Evolutionary conservation across 1,284 basidiomycete species (phyloP).

Genomic region (Rhodotorula sp.): DNA sequence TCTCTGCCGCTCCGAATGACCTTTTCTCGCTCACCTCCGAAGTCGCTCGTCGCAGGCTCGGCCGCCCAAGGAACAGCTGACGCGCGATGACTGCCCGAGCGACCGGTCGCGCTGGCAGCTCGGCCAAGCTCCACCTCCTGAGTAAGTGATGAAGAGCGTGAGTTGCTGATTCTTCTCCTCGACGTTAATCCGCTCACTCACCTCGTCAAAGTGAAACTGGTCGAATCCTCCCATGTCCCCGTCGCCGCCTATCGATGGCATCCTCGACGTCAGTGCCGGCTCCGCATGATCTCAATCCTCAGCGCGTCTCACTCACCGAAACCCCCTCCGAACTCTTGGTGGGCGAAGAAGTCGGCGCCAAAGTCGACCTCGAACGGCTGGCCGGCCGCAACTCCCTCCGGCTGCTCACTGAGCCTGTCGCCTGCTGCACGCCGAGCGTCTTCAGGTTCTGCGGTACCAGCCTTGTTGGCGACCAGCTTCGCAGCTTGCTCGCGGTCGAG

Average conservation of each 20-base stretch:
- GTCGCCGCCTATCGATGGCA: background rate
- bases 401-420: constrained; percentile 4
- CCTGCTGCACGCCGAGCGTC: background rate
- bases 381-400: background rate
- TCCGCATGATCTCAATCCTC: background rate
- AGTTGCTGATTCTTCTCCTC: background rate
- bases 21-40: constrained; percentile 1
- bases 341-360: constrained; percentile 10
- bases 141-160: background rate
- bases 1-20: too few species aligned
- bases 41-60: constrained; percentile 26
- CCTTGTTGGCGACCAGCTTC: background rate
- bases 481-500: background rate
- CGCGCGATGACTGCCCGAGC: constrained; percentile 8
- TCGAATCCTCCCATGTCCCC: constrained; percentile 19
- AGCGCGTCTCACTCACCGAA: constrained; percentile 19
- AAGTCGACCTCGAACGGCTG: background rate
- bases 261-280: background rate
- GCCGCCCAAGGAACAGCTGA: constrained; percentile 28
- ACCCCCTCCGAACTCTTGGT: constrained; percentile 24
- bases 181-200: background rate
- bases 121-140: constrained; percentile 29
- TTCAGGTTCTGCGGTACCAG: background rate
- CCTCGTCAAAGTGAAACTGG: constrained; percentile 13
- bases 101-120: constrained; percentile 12